Conservation (phyloP, 2,329 filamentous ascomycete species). For the Aureobasidium sp. region DNA sequence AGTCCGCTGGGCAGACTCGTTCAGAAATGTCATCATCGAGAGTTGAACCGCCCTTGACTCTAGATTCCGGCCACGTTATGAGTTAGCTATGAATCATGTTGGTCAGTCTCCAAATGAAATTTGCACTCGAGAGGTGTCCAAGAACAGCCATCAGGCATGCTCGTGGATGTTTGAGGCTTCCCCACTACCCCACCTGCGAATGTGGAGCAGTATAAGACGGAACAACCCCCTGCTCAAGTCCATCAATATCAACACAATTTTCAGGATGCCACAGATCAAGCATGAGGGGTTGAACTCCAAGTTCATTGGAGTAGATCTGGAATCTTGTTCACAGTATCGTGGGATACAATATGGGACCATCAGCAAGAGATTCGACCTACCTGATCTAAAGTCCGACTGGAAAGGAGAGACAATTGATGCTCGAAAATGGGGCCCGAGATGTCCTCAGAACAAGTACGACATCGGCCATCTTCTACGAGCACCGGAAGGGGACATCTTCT, state of each 20-base stretch:
- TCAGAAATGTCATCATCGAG: too few relatives aligned
- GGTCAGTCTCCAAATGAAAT: too few relatives aligned
- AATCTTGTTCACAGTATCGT: conserved; percentile 19
- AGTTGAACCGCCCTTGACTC: too few relatives aligned
- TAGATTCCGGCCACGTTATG: too few relatives aligned
- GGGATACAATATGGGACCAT: conserved; percentile 21
- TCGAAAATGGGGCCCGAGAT: conserved; percentile 28
- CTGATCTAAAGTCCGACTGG: conserved; percentile 14
- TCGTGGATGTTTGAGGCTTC: too few relatives aligned
- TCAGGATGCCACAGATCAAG: conserved; percentile 11
- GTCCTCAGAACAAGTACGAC: conserved; percentile 38
- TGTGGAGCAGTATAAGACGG: conserved; percentile 9
- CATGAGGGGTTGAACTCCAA: conserved; percentile 19
- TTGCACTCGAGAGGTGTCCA: too few relatives aligned
- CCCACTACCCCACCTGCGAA: conserved; percentile 1
- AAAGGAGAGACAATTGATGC: conserved; percentile 25
- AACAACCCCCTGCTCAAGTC: neutral
- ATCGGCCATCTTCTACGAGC: conserved; percentile 40
- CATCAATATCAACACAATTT: neutral
- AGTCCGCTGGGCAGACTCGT: too few relatives aligned
- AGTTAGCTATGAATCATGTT: too few relatives aligned
- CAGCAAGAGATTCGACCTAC: conserved; percentile 18
- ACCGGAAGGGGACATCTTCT: conserved; percentile 26
- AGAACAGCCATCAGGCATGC: too few relatives aligned
- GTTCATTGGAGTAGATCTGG: conserved; percentile 16